Base-by-base conservation (phyloP, 768 basidiomycete species). In the Podaxis sp. region DNA sequence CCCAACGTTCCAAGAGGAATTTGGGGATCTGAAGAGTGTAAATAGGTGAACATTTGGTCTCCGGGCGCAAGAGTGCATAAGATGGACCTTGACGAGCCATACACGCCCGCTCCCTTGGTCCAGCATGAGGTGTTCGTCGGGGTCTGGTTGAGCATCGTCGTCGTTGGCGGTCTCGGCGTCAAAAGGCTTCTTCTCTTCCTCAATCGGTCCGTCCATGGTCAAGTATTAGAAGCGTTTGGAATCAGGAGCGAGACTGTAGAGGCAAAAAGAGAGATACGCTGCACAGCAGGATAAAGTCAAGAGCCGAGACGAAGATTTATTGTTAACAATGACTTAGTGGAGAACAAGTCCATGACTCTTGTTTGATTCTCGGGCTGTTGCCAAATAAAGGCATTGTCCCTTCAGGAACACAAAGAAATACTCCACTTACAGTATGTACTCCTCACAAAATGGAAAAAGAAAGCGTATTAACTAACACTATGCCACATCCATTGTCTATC, bases 1-100 rank as follows among this genome's bases (percentile, higher is more conserved):
- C 77, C 95, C 95, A 98, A 38, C 89, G 83, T 66, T 93, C 89
- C 80, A 95, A 85, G 58, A 97, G 78, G 72, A 90, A 90, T 71
- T 89, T 89, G 0, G 95, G 95, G 49, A 96, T 87, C 92, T 94
- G 76, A 42, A 62, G 46, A 54, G 22, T 28, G 54, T 36, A 56
- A 52, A 48, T 53, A 24, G 39, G 33, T 44, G 60, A 59, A 57
- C 57, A 54, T 62, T 6, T 36, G 57, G 33, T 58, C 46, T 52
- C 52, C 52, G 24, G 51, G 28, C 60, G n/a, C 40, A 30, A 38
- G 22, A 63, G 15, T 60, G 59, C 36, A 57, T 55, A n/a, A 39
- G 11, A 73, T 80, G 67, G 67, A 92, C 92, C 84, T 93, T 93
- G 70, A 93, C 91, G 48, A 93, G 79, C 93, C 92, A 95, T 17